These are phyloP conservation scores for Naganishia antarctica DNA, from an alignment of 768 basidiomycete genomes.

Conservation along the genomic window DNA sequence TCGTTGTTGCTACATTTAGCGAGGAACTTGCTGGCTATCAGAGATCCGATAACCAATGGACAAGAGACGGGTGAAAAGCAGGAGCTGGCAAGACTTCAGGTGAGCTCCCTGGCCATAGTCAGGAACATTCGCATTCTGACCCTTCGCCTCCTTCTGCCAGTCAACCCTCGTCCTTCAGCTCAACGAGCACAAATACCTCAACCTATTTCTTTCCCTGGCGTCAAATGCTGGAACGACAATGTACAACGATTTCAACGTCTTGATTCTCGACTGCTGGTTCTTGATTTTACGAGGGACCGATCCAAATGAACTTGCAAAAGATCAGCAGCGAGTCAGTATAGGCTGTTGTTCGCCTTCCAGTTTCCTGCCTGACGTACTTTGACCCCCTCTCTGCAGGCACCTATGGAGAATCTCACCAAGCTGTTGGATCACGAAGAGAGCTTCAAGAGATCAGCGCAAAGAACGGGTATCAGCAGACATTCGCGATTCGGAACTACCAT, in stretches of 20 bases:
- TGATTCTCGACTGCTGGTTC: conserved; percentile 88
- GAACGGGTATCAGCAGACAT: conserved; percentile 67
- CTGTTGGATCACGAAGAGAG: conserved; percentile 74
- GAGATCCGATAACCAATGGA: conserved; percentile 70
- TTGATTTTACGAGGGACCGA: conserved; percentile 76
- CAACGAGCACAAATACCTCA: conserved; percentile 65
- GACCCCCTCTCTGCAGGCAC: conserved; percentile 55
- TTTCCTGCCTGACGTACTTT: conserved; percentile 3
- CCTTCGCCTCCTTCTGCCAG: conserved; percentile 37
- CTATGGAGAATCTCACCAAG: conserved; percentile 57
- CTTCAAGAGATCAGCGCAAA: conserved; percentile 58
- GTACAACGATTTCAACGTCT: conserved; percentile 78
- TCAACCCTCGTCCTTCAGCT: conserved; percentile 67
- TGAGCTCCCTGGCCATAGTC: conserved; percentile 30
- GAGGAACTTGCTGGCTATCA: conserved; percentile 90
- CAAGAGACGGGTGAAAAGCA: conserved; percentile 70
- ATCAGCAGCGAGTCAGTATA: conserved; percentile 43
- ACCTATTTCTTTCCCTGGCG: conserved; percentile 78
- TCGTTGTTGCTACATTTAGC: conserved; percentile 81
- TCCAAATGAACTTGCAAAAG: conserved; percentile 54
- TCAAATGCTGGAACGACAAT: conserved; percentile 74
- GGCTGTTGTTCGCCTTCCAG: background rate
- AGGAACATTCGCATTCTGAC: background rate
- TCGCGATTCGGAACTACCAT: conserved; percentile 96
- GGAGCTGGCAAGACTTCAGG: conserved; percentile 71